Conservation (phyloP, 2,329 filamentous ascomycete species). For the Cephalotrichum gorgonifer region DNA sequence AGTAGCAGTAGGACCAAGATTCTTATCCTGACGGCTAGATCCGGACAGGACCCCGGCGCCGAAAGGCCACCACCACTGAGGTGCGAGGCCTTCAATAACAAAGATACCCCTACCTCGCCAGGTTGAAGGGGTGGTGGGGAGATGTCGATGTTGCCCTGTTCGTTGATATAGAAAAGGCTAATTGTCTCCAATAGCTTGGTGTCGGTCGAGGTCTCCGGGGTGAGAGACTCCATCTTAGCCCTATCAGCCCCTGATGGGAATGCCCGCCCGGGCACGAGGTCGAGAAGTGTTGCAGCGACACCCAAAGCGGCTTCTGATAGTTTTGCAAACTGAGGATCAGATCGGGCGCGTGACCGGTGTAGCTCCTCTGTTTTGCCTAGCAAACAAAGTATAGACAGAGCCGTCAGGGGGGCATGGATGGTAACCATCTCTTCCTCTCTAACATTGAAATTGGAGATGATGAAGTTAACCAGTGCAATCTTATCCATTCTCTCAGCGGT, state of each 20-base stretch:
- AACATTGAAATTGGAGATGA: slow-evolving; percentile 81
- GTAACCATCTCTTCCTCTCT: slow-evolving; percentile 93
- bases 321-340: slow-evolving; percentile 16
- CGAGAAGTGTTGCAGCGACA: slow-evolving; percentile 48
- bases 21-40: slow-evolving; percentile 46
- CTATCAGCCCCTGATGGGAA: slow-evolving; percentile 27
- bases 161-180: slow-evolving; percentile 56
- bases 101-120: slow-evolving; percentile 46
- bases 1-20: slow-evolving; percentile 47
- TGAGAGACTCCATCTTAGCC: neutral
- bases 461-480: slow-evolving; percentile 68
- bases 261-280: slow-evolving; percentile 53
- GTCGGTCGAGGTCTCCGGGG: slow-evolving; percentile 13
- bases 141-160: slow-evolving; percentile 59
- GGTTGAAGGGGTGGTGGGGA: slow-evolving; percentile 48
- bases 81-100: slow-evolving; percentile 49
- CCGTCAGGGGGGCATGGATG: slow-evolving; percentile 68
- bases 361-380: slow-evolving; percentile 39
- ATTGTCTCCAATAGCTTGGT: slow-evolving; percentile 50
- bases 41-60: slow-evolving; percentile 26
- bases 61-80: slow-evolving; percentile 38
- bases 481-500: slow-evolving; percentile 45
- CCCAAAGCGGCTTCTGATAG: slow-evolving; percentile 24
- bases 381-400: slow-evolving; percentile 54
- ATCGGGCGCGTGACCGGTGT: slow-evolving; percentile 10